Percentiles rank a stretch among this genome's conserved stretches.
phyloP scores from a whole-genome alignment of 1,139 yeast genomes.

The Zygotorulaspora mrakii region DNA sequence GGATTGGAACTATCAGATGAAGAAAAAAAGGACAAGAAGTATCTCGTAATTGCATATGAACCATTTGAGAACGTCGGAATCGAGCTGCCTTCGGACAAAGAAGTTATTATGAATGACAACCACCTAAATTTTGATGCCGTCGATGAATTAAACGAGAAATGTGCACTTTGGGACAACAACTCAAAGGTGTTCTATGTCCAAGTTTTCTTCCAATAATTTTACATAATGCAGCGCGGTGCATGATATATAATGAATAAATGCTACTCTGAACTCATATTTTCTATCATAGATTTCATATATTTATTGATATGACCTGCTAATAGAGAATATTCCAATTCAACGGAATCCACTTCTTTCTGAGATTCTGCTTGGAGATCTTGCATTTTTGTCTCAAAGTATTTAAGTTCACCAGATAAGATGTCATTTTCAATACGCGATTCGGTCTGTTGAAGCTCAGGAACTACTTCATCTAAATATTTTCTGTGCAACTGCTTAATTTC shows the following conservation, averaged over 20 bases:
- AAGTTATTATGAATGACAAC: constrained; percentile 18
- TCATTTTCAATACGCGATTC: constrained; percentile 29
- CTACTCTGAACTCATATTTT: constrained; percentile 14
- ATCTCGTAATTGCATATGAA: constrained; percentile 55
- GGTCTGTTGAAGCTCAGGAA: constrained; percentile 26
- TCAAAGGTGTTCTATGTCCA: constrained; percentile 26
- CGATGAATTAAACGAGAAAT: constrained; percentile 28
- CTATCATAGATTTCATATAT: constrained; percentile 30
- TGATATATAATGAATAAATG: not conserved
- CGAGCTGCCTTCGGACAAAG: constrained; percentile 46
- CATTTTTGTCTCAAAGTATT: constrained; percentile 25
- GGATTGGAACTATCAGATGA: constrained; percentile 48
- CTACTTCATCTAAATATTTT: constrained; percentile 27
- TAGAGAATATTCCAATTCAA: constrained; percentile 31
- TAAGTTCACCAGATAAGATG: constrained; percentile 26
- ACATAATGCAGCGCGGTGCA: not conserved
- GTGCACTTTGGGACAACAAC: constrained; percentile 30
- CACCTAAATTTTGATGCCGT: constrained; percentile 13
- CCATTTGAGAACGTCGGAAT: constrained; percentile 61
- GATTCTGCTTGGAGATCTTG: constrained; percentile 20
- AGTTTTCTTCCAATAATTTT: constrained; percentile 21
- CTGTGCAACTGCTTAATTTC: constrained; percentile 21
- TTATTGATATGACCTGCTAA: constrained; percentile 30
- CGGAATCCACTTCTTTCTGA: constrained; percentile 25
- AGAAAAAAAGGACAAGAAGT: constrained; percentile 43